Conservation (phyloP, 345 rosid species). For the Carallia pectinifolia region DNA sequence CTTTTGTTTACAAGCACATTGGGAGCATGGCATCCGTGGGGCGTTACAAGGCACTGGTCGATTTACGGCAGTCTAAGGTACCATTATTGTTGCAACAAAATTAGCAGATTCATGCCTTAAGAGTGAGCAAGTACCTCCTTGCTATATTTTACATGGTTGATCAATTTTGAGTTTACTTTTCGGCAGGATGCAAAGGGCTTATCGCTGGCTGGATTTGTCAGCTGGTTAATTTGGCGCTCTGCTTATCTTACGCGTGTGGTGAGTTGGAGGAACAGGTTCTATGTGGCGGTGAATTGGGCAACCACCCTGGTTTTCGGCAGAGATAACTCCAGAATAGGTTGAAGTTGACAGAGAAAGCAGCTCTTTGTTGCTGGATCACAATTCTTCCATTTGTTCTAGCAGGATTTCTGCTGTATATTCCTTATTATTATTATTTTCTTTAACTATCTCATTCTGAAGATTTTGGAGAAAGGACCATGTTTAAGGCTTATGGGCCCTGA, state of each 20-base stretch:
- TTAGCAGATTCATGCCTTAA: background rate
- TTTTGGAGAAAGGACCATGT: no score
- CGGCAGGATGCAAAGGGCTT: slow-evolving; percentile 56
- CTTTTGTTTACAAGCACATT: slow-evolving; percentile 59
- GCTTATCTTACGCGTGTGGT: slow-evolving; percentile 71
- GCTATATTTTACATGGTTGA: background rate
- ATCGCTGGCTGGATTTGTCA: slow-evolving; percentile 54
- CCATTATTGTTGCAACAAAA: no score
- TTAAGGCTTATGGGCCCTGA: no score
- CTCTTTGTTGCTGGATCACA: background rate
- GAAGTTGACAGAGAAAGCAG: background rate
- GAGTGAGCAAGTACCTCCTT: background rate
- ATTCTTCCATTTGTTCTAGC: background rate
- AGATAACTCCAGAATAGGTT: slow-evolving; percentile 61
- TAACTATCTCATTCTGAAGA: no score
- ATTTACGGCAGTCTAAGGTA: slow-evolving; percentile 69
- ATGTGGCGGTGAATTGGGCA: slow-evolving; percentile 72
- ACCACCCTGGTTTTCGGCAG: slow-evolving; percentile 75
- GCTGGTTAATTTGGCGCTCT: slow-evolving; percentile 67
- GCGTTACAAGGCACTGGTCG: slow-evolving; percentile 65
- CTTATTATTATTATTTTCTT: no score
- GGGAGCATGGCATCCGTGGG: slow-evolving; percentile 84
- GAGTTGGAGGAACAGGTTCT: slow-evolving; percentile 76
- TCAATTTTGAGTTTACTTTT: background rate
- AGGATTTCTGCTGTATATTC: background rate